Base-by-base conservation (phyloP, 1,284 basidiomycete genomes). In the Moesziomyces aphidis region DNA sequence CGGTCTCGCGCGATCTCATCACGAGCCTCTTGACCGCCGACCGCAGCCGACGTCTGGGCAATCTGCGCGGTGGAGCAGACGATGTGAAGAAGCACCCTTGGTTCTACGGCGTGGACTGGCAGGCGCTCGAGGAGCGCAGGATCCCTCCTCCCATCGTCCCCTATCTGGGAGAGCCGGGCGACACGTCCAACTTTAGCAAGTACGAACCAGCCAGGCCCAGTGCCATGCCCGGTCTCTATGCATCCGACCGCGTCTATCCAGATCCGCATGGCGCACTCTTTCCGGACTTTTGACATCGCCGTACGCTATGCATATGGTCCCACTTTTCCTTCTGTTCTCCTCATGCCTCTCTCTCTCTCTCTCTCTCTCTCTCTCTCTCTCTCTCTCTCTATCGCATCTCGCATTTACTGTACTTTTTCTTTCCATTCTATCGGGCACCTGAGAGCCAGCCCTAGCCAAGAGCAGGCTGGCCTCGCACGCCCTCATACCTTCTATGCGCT, bases 111-210 rank as follows among this genome's bases (percentile, higher is more conserved):
- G 87, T 87, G 13, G 87, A 87, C 64, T 87, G 87, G 87, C 72
- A 78, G 82, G 76, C 52, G 48, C 65, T 81, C 50, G 44, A 70
- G 50, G 51, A 63, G 54, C 85, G 85, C 66, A 82, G 85, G 75
- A 87, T 88, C 75, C 83, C 84, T 19, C 86, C 87, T 21, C 87
- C 87, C 15, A 87, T 87, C 47, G 85, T 88, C 0, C 87, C 87
- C 3, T 81, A 84, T n/a, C 85, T 86, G 1, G 85, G 81, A 17
- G 84, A 78, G 59, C 85, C 86, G 10, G 94, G 94, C 0, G 94
- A 95, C 26, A 70, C 76, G 22, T 76, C 76, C 46, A 71, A 79
- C 46, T 78, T 73, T 45, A 60, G 55, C 54, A 74, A 73, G 51
- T 79, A 78, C 55, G 60, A 67, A 28, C 50, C 57, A 24, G 64